These are phyloP conservation scores for Nevesoporus exiguus DNA, from an alignment of 768 basidiomycete species.

Conservation along the genomic window DNA sequence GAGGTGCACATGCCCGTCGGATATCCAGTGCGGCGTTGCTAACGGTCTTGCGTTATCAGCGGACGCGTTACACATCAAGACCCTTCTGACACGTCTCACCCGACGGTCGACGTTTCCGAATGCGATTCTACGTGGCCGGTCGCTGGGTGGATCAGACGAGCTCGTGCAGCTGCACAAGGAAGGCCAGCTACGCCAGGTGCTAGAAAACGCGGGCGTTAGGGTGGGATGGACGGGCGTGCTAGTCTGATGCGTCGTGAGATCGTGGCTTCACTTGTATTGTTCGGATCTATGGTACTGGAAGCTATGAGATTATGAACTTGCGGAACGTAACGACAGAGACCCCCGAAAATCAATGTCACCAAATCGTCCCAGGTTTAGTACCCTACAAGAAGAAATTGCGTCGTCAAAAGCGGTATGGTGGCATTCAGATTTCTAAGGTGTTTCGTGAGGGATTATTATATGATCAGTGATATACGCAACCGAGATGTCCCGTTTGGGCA, in stretches of 20 bases:
- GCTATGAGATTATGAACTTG: background rate
- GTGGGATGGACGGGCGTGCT: conserved; percentile 20
- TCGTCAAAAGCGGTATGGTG: background rate
- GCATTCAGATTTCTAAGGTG: conserved; percentile 2
- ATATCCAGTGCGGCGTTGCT: background rate
- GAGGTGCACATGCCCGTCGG: conserved; percentile 41
- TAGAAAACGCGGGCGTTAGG: conserved; percentile 47
- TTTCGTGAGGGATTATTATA: conserved; percentile 1
- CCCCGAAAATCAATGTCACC: background rate
- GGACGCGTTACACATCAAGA: conserved; percentile 62
- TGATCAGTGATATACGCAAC: background rate
- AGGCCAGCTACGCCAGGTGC: conserved; percentile 39
- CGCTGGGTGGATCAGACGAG: conserved; percentile 66
- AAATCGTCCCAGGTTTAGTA: background rate
- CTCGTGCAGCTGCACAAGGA: conserved; percentile 46
- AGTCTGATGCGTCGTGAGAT: background rate
- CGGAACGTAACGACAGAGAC: conserved; percentile 6
- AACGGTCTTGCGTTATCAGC: conserved; percentile 34
- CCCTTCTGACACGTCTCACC: conserved; percentile 63
- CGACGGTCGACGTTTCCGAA: conserved; percentile 73
- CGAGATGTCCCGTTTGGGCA: background rate
- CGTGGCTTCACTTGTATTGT: background rate
- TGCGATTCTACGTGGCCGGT: conserved; percentile 57
- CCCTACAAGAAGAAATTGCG: background rate
- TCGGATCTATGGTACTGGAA: background rate